Evolutionary conservation across 176 grass and related monocot genomes (phyloP).

Genomic region (Avena atlantica): DNA sequence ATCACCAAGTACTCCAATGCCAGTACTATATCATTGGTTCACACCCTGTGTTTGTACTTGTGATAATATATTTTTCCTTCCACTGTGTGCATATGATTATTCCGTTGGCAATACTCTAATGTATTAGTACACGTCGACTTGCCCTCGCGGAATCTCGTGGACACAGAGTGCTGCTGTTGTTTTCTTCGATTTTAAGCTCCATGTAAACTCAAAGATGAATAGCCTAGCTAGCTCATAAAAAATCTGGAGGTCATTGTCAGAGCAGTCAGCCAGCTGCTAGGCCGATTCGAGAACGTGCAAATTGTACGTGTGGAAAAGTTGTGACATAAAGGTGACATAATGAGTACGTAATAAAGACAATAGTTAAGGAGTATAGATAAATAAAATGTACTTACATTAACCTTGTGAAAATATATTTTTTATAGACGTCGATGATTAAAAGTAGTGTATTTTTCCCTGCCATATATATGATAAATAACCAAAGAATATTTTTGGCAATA

Average conservation of each 20-base stretch:
- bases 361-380: background rate
- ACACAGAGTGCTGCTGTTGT: background rate
- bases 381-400: no score
- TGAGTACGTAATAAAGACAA: background rate
- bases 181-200: background rate
- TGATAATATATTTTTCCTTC: conserved; percentile 31
- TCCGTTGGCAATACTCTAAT: conserved; percentile 45
- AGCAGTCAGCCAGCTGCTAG: background rate
- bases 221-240: conserved; percentile 7
- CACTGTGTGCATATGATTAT: conserved; percentile 21
- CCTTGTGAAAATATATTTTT: no score
- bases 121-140: conserved; percentile 33
- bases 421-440: no score
- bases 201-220: conserved; percentile 15
- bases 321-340: conserved; percentile 25
- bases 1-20: background rate
- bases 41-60: conserved; percentile 54
- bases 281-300: conserved; percentile 18
- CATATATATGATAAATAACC: no score
- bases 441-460: no score
- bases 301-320: conserved; percentile 13
- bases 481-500: no score
- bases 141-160: conserved; percentile 49
- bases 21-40: conserved; percentile 37
- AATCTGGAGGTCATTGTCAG: conserved; percentile 22